phyloP scores from a whole-genome alignment of 129 eudicot species.

The Flaveria robusta region DNA sequence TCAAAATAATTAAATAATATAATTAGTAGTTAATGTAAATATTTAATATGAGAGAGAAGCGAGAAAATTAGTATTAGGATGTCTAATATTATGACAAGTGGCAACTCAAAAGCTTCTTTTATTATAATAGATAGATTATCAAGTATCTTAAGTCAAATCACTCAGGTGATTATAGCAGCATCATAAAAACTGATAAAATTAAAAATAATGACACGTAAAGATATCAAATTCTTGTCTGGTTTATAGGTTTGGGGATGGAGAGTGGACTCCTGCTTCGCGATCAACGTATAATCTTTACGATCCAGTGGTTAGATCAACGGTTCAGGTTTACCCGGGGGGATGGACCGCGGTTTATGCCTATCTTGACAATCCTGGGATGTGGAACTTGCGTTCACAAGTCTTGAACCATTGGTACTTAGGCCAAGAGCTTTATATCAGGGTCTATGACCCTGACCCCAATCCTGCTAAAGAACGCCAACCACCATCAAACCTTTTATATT shows the following conservation, averaged over 20 bases:
- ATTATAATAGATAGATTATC: too few relatives aligned
- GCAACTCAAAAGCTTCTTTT: too few relatives aligned
- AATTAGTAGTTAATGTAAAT: too few relatives aligned
- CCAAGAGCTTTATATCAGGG: slow-evolving; percentile 66
- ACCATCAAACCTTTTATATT: slow-evolving; percentile 55
- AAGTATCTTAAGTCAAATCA: too few relatives aligned
- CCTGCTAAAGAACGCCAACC: slow-evolving; percentile 60
- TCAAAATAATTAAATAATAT: too few relatives aligned
- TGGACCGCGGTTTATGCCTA: slow-evolving; percentile 71
- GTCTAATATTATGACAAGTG: too few relatives aligned
- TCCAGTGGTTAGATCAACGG: slow-evolving; percentile 80
- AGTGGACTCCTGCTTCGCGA: slow-evolving; percentile 55
- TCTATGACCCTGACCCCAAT: slow-evolving; percentile 64
- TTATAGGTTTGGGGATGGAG: slow-evolving; percentile 59
- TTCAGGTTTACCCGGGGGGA: slow-evolving; percentile 61
- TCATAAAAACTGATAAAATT: too few relatives aligned
- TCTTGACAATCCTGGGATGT: slow-evolving; percentile 74
- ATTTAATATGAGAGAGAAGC: too few relatives aligned
- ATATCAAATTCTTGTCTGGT: neutral
- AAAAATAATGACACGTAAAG: too few relatives aligned
- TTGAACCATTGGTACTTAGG: slow-evolving; percentile 66
- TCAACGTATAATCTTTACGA: slow-evolving; percentile 59
- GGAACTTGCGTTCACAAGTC: slow-evolving; percentile 73
- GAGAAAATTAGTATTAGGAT: too few relatives aligned
- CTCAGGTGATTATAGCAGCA: too few relatives aligned